Evolutionary conservation across 139 green algal species (phyloP), one percentile per base, ranked within the genome.

Genomic region (Chlorella sp.): DNA sequence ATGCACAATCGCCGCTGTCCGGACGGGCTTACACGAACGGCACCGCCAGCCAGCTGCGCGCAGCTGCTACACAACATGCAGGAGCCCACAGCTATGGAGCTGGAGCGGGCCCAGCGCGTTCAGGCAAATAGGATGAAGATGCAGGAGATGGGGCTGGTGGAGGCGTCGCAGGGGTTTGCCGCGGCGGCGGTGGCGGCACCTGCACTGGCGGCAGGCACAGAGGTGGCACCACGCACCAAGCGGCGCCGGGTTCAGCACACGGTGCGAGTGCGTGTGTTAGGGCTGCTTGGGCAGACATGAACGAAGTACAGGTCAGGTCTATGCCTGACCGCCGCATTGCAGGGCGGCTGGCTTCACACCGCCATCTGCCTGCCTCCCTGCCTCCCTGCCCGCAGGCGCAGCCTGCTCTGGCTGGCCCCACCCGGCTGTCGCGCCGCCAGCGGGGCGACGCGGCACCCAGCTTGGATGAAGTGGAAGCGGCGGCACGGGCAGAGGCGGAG

Each of bases 81-180:
- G 48, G 39, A 81, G 84, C 68, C 84, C 42, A 85, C 42, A 32
- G 84, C 75, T 9, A 89, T 91, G 32, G 90, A 92, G 64, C 30
- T 37, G 48, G 53, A 73, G 36, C 76, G 90, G 28, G 85, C 36
- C 21, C n/a, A 61, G 57, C 75, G 85, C 28, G 90, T 92, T 19
- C 57, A 39, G 2, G 57, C 81, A 11, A 92, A 92, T 76, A 19
- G 15, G 14, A 26, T 22, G 0, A 86, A 90, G 61, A 61, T 92
- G 42, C 80, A 84, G 40, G 22, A 76, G 48, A 57, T 92, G 78
- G 90, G 90, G 21, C 66, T 92, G 64, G 1, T 83, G 61, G 90
- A 83, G 39, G 78, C 90, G 7, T 40, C 77, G 32, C 57, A 28
- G 0, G 40, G 48, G 12, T 37, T 89, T 4, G 15, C 81, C 0